Evolutionary conservation across 2,329 filamentous ascomycete genomes (phyloP).

Genomic region (Scytalidium lignicola): DNA sequence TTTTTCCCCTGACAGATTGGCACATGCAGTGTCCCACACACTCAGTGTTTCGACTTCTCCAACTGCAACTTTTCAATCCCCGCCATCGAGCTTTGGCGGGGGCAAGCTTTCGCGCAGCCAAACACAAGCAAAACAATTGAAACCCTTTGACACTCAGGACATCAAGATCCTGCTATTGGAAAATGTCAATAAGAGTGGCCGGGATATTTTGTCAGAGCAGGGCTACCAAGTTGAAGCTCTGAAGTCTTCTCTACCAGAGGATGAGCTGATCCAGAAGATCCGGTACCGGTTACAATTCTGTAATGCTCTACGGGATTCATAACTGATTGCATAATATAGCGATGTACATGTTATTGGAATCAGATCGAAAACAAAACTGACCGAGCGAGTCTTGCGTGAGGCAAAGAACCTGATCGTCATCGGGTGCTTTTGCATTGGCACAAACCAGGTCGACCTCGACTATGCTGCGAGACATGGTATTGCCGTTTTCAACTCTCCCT

Average conservation of each 20-base stretch:
- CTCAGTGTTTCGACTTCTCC: conserved; percentile 72
- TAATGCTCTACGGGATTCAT: background rate
- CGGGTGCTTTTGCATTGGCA: conserved; percentile 98
- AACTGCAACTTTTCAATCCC: conserved; percentile 68
- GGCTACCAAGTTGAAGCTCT: conserved; percentile 94
- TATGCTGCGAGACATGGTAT: conserved; percentile 82
- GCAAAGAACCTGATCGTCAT: conserved; percentile 94
- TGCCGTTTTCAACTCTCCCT: conserved; percentile 98
- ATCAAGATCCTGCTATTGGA: conserved; percentile 95
- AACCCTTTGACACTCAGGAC: conserved; percentile 92
- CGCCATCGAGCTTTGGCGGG: conserved; percentile 57
- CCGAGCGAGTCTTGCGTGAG: conserved; percentile 74
- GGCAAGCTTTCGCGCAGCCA: conserved; percentile 37
- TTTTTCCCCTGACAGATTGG: conserved; percentile 27
- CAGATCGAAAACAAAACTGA: conserved; percentile 95
- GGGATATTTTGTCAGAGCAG: conserved; percentile 74
- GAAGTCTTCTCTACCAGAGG: conserved; percentile 86
- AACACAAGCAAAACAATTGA: conserved; percentile 66
- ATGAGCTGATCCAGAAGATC: conserved; percentile 95
- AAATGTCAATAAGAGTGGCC: conserved; percentile 85
- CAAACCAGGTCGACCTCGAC: conserved; percentile 86
- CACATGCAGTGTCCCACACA: conserved; percentile 48
- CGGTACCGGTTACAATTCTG: conserved; percentile 47
- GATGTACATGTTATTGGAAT: conserved; percentile 98
- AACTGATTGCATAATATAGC: conserved; percentile 37